phyloP scores from a whole-genome alignment of 441 rosid genomes.

The Gossypium lobatum region DNA sequence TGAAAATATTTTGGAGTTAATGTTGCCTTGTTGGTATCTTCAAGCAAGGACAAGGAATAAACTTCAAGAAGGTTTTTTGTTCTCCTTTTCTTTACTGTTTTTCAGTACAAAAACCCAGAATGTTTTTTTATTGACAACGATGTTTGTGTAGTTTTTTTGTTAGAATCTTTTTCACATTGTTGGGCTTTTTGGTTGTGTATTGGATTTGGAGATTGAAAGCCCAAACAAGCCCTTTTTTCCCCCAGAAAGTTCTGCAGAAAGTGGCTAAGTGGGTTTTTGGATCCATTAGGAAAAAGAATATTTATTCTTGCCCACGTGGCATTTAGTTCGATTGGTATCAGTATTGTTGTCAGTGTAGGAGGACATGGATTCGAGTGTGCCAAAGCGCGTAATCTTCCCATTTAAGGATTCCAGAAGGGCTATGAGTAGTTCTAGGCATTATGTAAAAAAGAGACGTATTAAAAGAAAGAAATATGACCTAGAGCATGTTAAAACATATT shows the following conservation, averaged over 20 bases:
- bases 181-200: not conserved
- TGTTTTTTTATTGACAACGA: not conserved
- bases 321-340: too few relatives aligned
- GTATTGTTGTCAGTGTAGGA: too few relatives aligned
- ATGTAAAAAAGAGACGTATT: too few relatives aligned
- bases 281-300: too few relatives aligned
- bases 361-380: too few relatives aligned
- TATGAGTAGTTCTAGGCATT: too few relatives aligned
- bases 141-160: not conserved
- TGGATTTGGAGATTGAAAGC: not conserved
- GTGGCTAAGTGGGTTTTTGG: not conserved
- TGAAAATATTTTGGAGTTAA: not conserved
- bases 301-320: too few relatives aligned
- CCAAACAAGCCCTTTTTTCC: not conserved
- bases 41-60: not conserved
- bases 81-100: not conserved
- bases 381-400: too few relatives aligned
- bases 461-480: too few relatives aligned
- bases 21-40: not conserved
- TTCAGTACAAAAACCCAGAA: not conserved
- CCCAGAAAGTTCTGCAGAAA: not conserved
- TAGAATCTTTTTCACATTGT: not conserved
- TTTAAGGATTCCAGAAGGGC: too few relatives aligned
- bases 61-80: not conserved
- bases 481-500: too few relatives aligned